Evolutionary conservation across 169 alveolate genomes (phyloP).

Genomic region (Plasmodium reichenowi): DNA sequence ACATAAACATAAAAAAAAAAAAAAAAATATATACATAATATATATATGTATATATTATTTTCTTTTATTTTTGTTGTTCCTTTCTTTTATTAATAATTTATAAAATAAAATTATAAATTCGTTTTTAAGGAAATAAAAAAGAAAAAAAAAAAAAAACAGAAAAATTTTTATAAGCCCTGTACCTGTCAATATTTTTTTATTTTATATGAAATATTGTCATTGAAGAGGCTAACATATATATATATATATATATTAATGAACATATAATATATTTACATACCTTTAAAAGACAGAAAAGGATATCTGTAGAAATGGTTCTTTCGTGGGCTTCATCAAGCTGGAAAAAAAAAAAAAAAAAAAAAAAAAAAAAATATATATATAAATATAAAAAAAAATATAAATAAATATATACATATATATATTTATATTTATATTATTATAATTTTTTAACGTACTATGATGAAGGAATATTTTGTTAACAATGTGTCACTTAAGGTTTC

Average conservation of each 20-base stretch:
- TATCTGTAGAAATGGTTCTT: constrained; percentile 99
- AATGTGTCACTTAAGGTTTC: constrained; percentile 96
- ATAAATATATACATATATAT: neutral
- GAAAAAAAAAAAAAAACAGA: neutral
- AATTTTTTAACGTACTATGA: constrained; percentile 83
- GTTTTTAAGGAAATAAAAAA: neutral
- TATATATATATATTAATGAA: neutral
- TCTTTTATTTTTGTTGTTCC: neutral
- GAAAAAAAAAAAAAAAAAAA: neutral
- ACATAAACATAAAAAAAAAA: constrained; percentile 11
- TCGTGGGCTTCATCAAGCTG: constrained; percentile 99
- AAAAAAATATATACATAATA: neutral
- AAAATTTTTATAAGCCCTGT: constrained; percentile 85
- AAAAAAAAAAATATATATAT: neutral
- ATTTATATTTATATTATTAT: neutral
- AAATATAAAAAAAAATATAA: neutral
- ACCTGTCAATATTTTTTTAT: constrained; percentile 88
- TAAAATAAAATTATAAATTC: constrained; percentile 17
- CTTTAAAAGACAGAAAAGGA: constrained; percentile 97
- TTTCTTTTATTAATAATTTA: constrained; percentile 29
- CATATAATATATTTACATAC: constrained; percentile 71
- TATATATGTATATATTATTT: neutral
- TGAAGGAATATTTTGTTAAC: constrained; percentile 93
- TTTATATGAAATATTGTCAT: constrained; percentile 53
- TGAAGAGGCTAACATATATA: constrained; percentile 30